Evolutionary conservation across 2,329 filamentous ascomycete species (phyloP), one percentile per base, ranked within the genome.

Genomic region (Talaromyces islandicus): DNA sequence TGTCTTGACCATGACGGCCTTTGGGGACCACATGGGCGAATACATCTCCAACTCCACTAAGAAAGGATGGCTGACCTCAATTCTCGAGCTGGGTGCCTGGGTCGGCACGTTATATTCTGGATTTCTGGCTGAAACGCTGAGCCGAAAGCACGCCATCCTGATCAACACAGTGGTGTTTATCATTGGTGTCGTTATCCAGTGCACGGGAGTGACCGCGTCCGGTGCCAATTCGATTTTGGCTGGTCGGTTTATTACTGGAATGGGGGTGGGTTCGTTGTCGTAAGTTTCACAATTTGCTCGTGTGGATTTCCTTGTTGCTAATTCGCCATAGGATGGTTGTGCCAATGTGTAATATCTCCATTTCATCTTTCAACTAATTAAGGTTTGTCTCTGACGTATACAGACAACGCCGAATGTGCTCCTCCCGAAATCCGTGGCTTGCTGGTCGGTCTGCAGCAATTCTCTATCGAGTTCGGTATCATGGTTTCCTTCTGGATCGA

Each of bases 61-160:
- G 35, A 70, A 68, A 62, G 66, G 69, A 25, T 69, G 68, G 69
- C 53, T 70, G 24, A 70, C 69, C 17, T 61, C 88, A 2, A 90
- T 91, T 64, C 83, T 92, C 27, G 88, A 91, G 69, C 82, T 92
- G 1, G 89, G 89, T 57, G 89, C 88, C 50, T 92, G 88, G 88
- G 69, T 90, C n/a, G 89, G 89, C 41, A 84, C 87, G 0, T 73
- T 92, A 3, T 78, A 88, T 46, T 88, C 85, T 2, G 87, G 88
- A 1, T 88, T 88, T 67, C 71, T 91, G n/a, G 88, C 88, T 19
- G 89, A 92, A 69, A 78, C 81, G 3, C 71, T 87, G 55, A 88
- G 86, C 1, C 81, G 89, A 53, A 91, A 91, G 71, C 87, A 87
- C 63, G 83, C 84, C 7, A 86, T 60, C 55, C 19, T 62, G 55